These are phyloP conservation scores for Verticillium nubilum DNA, from an alignment of 2,329 filamentous ascomycete genomes.

Conservation along the genomic window DNA sequence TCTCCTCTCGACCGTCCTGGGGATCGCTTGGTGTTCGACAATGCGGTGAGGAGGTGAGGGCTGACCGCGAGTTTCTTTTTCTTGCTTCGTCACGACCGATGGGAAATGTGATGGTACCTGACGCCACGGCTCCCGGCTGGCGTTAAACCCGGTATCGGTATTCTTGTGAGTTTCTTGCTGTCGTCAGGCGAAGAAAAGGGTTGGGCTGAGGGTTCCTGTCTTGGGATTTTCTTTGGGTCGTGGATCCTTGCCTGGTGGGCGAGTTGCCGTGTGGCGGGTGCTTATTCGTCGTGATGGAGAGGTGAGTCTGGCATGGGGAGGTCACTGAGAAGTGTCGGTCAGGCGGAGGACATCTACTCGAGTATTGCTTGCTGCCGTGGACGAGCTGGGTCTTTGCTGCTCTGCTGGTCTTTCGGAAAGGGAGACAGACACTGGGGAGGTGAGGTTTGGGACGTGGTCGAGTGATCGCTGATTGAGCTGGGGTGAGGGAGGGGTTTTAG, in stretches of 20 bases:
- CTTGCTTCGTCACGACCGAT: not conserved
- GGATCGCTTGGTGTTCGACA: not conserved
- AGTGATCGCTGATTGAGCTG: too few species aligned
- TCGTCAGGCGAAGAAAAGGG: not conserved
- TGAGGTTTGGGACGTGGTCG: too few species aligned
- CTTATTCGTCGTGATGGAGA: not conserved
- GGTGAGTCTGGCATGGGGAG: not conserved
- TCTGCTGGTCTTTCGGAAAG: too few species aligned
- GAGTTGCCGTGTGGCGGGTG: not conserved
- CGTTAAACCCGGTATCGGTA: not conserved
- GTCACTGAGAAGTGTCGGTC: not conserved
- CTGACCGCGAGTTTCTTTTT: not conserved
- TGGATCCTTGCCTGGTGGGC: not conserved
- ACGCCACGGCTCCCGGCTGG: not conserved
- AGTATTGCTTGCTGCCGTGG: too few species aligned
- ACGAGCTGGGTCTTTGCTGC: too few species aligned
- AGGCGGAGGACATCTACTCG: too few species aligned
- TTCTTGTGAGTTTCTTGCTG: not conserved
- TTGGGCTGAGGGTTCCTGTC: not conserved
- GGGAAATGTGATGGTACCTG: not conserved
- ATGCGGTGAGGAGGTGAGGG: not conserved
- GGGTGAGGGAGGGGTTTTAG: too few species aligned
- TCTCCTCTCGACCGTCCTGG: not conserved
- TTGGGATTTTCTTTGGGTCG: not conserved
- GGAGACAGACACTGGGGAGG: too few species aligned